phyloP scores from a whole-genome alignment of 2,329 filamentous ascomycete genomes.

The Fusarium sp. region DNA sequence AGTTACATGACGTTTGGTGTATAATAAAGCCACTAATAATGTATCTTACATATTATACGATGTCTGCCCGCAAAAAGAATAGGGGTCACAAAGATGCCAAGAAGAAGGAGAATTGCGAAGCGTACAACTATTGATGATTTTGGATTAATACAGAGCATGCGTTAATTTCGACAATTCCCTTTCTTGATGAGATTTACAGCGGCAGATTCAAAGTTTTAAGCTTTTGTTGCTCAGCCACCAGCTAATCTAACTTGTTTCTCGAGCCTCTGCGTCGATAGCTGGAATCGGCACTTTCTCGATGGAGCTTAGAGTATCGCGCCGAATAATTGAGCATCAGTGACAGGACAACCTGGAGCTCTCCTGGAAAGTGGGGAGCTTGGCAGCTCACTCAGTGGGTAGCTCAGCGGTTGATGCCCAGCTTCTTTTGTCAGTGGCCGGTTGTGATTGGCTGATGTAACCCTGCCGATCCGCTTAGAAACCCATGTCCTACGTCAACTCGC shows the following conservation, averaged over 20 bases:
- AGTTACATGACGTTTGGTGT: neutral
- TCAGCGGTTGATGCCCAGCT: slow-evolving; percentile 17
- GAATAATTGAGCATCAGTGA: slow-evolving; percentile 35
- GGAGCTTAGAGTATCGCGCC: slow-evolving; percentile 18
- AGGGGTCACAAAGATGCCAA: neutral
- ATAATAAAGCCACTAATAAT: slow-evolving; percentile 2
- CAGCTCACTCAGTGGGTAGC: neutral
- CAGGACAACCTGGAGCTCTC: slow-evolving; percentile 29
- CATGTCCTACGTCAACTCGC: slow-evolving; percentile 39
- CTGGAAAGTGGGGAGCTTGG: slow-evolving; percentile 20
- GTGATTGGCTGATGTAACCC: neutral
- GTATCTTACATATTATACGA: neutral
- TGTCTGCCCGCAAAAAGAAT: neutral
- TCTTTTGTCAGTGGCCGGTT: neutral
- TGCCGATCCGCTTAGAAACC: slow-evolving; percentile 15
- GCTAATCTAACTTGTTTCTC: slow-evolving; percentile 12
- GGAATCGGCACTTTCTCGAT: slow-evolving; percentile 29
- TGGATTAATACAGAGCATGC: neutral
- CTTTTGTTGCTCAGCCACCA: slow-evolving; percentile 29
- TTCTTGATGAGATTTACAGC: neutral
- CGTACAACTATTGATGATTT: no score
- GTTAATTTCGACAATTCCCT: neutral
- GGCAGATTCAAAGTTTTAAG: slow-evolving; percentile 29
- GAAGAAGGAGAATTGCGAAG: neutral
- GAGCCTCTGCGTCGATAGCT: neutral